Evolutionary conservation across 2,329 filamentous ascomycete species (phyloP).

Genomic region (Colletotrichum sidae): DNA sequence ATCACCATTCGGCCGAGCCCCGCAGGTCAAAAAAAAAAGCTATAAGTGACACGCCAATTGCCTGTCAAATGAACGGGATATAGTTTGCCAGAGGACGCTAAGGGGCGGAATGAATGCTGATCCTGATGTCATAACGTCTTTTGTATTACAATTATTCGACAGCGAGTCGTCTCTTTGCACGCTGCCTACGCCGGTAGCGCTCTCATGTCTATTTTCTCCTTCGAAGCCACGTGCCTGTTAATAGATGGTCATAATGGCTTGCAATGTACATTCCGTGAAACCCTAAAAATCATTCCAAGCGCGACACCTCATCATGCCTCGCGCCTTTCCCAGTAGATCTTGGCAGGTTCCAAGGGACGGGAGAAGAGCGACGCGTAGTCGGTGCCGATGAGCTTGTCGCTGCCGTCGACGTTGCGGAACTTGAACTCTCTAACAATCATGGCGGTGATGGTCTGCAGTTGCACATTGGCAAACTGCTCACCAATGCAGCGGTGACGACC

Average conservation of each 20-base stretch:
- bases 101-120: background rate
- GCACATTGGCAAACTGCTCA: conserved; percentile 95
- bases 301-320: conserved; percentile 44
- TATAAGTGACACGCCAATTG: background rate
- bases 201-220: conserved; percentile 32
- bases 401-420: conserved; percentile 80
- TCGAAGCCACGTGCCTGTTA: conserved; percentile 13
- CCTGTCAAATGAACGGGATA: background rate
- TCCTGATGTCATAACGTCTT: conserved; percentile 33
- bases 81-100: background rate
- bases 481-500: conserved; percentile 95
- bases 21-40: background rate
- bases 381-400: conserved; percentile 74
- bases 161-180: conserved; percentile 12
- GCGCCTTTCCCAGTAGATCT: conserved; percentile 81
- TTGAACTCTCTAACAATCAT: conserved; percentile 83
- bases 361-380: conserved; percentile 80
- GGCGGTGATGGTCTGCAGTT: conserved; percentile 87
- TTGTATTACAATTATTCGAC: conserved; percentile 35
- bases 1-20: conserved; percentile 10
- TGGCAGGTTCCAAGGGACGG: conserved; percentile 76
- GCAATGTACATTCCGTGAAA: conserved; percentile 26
- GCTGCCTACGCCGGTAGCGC: conserved; percentile 21
- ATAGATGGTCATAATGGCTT: conserved; percentile 24
- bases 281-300: background rate